These are phyloP conservation scores for Iris macrosiphon DNA, from an alignment of 106 monocot species.

Conservation along the genomic window DNA sequence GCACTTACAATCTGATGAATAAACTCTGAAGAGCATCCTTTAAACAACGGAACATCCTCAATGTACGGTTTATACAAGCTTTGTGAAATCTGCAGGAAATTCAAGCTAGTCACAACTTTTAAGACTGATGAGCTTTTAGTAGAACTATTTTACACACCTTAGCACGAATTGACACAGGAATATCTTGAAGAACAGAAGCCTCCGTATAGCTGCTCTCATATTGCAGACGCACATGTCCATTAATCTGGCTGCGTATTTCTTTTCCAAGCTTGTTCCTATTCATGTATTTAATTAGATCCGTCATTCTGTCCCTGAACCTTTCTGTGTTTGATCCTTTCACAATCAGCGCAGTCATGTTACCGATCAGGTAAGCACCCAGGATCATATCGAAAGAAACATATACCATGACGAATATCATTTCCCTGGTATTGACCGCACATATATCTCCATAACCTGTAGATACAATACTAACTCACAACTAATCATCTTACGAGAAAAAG, in stretches of 20 bases:
- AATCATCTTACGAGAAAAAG: slow-evolving; percentile 1
- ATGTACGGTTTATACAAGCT: slow-evolving; percentile 71
- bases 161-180: slow-evolving; percentile 85
- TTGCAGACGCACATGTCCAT: slow-evolving; percentile 84
- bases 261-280: slow-evolving; percentile 78
- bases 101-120: neutral
- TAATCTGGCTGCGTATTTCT: slow-evolving; percentile 74
- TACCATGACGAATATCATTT: slow-evolving; percentile 93
- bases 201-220: slow-evolving; percentile 91
- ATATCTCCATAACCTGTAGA: slow-evolving; percentile 91
- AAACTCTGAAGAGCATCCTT: slow-evolving; percentile 88
- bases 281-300: slow-evolving; percentile 80
- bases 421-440: slow-evolving; percentile 84
- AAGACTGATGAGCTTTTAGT: neutral
- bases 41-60: slow-evolving; percentile 64
- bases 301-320: slow-evolving; percentile 92
- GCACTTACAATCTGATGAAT: slow-evolving; percentile 90
- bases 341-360: slow-evolving; percentile 94
- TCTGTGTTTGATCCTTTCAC: slow-evolving; percentile 97
- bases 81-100: slow-evolving; percentile 65
- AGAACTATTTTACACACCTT: slow-evolving; percentile 34
- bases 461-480: neutral
- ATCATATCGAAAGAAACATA: slow-evolving; percentile 97
- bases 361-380: slow-evolving; percentile 89
- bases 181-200: slow-evolving; percentile 72